Evolutionary conservation across 2,329 filamentous ascomycete genomes (phyloP).

Genomic region (Pseudogymnoascus pannorum): DNA sequence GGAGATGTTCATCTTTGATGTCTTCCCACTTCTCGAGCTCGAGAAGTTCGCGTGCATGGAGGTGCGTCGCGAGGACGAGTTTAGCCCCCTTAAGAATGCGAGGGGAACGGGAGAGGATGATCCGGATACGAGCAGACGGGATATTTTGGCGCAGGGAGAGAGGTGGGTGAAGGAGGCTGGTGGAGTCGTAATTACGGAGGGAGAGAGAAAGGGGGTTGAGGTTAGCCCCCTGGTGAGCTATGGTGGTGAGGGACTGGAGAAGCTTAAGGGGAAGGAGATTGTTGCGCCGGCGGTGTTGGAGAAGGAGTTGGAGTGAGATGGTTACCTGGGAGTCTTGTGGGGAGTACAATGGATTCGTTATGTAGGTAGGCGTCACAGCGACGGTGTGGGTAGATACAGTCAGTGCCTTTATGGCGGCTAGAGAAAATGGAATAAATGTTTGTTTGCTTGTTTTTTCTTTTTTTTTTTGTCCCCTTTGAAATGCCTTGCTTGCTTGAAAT

Average conservation of each 20-base stretch:
- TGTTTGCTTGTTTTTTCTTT: no score
- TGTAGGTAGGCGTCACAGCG: background rate
- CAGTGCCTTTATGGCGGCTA: no score
- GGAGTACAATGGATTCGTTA: background rate
- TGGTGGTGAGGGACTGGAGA: constrained; percentile 56
- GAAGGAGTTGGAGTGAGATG: constrained; percentile 28
- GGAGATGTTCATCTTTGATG: constrained; percentile 98
- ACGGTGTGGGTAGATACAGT: no score
- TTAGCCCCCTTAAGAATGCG: constrained; percentile 92
- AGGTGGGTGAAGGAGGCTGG: constrained; percentile 79
- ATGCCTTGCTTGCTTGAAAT: no score
- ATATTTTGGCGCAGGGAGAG: constrained; percentile 85
- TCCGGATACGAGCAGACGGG: constrained; percentile 81
- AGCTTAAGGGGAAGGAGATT: constrained; percentile 45
- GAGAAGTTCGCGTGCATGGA: constrained; percentile 93
- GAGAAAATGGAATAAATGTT: no score
- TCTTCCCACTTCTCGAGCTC: constrained; percentile 82
- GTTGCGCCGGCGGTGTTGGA: constrained; percentile 47
- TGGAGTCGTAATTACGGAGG: constrained; percentile 61
- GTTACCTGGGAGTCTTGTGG: background rate
- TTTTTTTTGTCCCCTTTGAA: no score
- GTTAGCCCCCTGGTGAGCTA: constrained; percentile 93
- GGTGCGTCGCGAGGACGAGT: constrained; percentile 94
- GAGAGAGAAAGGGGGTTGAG: constrained; percentile 64
- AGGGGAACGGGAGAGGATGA: constrained; percentile 84